Evolutionary conservation across 352 stramenopile genomes (phyloP), one percentile per base, ranked within the genome.

Genomic region (Pythium utonaiense): DNA sequence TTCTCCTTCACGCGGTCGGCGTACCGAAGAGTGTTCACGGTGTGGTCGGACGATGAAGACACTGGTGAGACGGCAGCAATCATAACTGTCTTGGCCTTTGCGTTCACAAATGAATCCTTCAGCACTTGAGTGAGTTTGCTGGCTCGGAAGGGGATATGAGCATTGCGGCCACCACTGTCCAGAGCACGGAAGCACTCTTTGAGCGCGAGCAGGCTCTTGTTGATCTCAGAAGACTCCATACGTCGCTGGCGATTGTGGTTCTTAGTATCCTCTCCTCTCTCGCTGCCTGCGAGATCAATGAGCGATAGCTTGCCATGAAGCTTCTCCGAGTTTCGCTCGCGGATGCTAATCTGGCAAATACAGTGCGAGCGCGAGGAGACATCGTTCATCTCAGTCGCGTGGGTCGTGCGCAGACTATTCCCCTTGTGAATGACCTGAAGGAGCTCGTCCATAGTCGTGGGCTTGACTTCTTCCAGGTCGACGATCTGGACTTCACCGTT

Each of bases 121-220:
- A 99, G 69, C n/a, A 99, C 96, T 80, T 98, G 95, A 2, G 95
- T 99, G 1, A 99, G 81, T 57, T 98, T 98, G 61, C 88, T 97
- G 33, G 91, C 96, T 58, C 97, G 87, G 66, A 98, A 99, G 13
- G 96, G 96, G 54, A 98, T 98, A 49, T 98, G 95, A 16, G 88
- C 74, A 27, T 81, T 87, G 38, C 84, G 69, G 71, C 87, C 88
- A 24, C 83, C 91, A 49, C 88, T 98, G 49, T 98, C 94, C 8
- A 99, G 69, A 8, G 96, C 95, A 53, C 96, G 80, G 66, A 99
- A 98, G 19, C 97, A 98, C 64, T 99, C 96, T 67, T 99, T 99
- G 27, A 99, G 67, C 8, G 96, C 95, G 27, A 99, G 63, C 19
- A 99, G 70, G 36, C 89, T 98, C 54, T 97, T 98, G 70, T 99